These are phyloP conservation scores for Talaromyces sp. DNA, from an alignment of 2,329 filamentous ascomycete genomes.

Conservation along the genomic window DNA sequence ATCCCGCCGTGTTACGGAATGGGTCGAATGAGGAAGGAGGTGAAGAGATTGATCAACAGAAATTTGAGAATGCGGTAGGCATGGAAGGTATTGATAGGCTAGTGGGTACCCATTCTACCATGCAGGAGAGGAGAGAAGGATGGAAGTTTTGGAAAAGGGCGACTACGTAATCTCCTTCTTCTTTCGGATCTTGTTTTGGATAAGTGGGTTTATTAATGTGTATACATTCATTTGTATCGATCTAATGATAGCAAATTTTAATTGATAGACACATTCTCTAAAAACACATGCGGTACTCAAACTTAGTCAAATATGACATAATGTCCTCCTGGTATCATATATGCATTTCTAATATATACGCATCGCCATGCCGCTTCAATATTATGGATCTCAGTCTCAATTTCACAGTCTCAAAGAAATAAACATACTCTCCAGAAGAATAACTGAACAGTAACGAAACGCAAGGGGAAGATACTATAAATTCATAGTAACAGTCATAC, in stretches of 20 bases:
- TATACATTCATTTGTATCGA: not conserved
- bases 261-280: not conserved
- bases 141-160: conserved; percentile 78
- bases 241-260: not conserved
- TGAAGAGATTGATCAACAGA: conserved; percentile 89
- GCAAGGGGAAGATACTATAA: conserved; percentile 23
- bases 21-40: conserved; percentile 77
- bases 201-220: not conserved
- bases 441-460: too few relatives aligned
- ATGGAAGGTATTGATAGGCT: conserved; percentile 81
- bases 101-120: conserved; percentile 66
- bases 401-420: not conserved
- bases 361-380: not conserved
- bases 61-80: conserved; percentile 78
- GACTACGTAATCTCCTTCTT: not conserved
- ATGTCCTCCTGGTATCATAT: conserved; percentile 5
- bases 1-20: conserved; percentile 86
- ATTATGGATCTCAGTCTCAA: not conserved
- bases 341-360: not conserved
- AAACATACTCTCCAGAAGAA: not conserved
- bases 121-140: conserved; percentile 66
- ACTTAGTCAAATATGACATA: not conserved
- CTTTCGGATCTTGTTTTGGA: not conserved
- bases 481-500: conserved; percentile 72
- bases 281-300: not conserved